Base-by-base conservation (phyloP, 148 eudicot species). In the Fallopia convolvulus region DNA sequence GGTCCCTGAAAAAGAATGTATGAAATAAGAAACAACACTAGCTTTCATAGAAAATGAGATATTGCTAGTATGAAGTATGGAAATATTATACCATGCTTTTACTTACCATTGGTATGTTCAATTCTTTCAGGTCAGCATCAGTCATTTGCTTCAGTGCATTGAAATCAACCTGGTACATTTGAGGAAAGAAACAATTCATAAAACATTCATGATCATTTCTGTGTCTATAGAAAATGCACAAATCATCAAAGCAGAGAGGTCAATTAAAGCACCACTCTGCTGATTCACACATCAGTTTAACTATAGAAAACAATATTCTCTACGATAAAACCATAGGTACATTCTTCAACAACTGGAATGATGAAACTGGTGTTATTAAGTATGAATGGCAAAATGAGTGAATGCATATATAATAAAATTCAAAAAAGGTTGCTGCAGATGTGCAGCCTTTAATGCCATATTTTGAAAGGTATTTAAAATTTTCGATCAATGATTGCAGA, bases 141-240 rank as follows among this genome's bases (percentile, higher is more conserved):
- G 15, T 63, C 70, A 63, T 63, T 63, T 63, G 39, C 70, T 12
- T 63, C 70, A 63, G 36, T 63, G 70, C 70, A 63, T 63, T 26
- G 21, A 63, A 63, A 26, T 63, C 70, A 17, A 63, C 70, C 70
- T 63, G 70, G 70, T 63, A 63, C 5, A 14, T 23, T 32, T 13
- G 21, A 30, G 17, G 39, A 63, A 63, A 63, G 70, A 26, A 10
- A 12, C 5, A 21, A 55, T 30, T 7, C 39, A 63, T 4, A 32
- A 26, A 17, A 63, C 3, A 18, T n/a, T 55, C 65, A 63, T 12
- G 30, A 63, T 6, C 39, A 58, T n/a, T 20, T 20, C 9, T n/a
- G 12, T 20, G 30, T 6, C 63, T 20, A 53, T 53, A 21, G 32
- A 58, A 13, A 18, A 55, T 55, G 61, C 61, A 18, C 15, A 48